Base-by-base conservation (phyloP, 345 rosid genomes). In the Rhizophora mangle region DNA sequence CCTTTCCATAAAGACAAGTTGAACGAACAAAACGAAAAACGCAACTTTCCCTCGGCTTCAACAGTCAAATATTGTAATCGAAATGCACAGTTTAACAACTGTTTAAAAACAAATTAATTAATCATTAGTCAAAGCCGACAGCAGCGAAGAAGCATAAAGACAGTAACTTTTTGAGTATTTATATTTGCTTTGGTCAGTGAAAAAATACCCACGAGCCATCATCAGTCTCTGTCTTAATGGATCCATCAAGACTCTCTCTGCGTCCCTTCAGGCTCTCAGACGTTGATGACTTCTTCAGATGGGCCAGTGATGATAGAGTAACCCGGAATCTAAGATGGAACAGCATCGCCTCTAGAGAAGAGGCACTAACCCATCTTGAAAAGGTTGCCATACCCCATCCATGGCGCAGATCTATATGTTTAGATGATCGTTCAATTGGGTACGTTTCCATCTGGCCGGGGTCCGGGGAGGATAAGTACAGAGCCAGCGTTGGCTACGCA, bases 231-330 rank as follows among this genome's bases (percentile, higher is more conserved):
- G 57, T 57, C 55, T 47, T 18, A 47, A 77, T 74, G 81, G 80
- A 77, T 24, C 64, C 80, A 37, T 73, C 83, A 62, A 77, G 82
- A 76, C 74, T 80, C 67, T 72, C 85, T 39, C 81, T 84, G 68
- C 88, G 88, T 0, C 82, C 81, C 10, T 86, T 77, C 72, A 73
- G 70, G 8, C 73, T 79, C 54, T 72, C 89, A 3, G 92, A 85
- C 39, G 87, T 66, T 1, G 83, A 82, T n/a, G 85, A 81, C 68
- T 76, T 85, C 83, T 70, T 85, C 26, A 69, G 69, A 63, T 82
- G 84, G 85, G 82, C 84, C 0, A 51, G 83, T 5, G 84, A 84
- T 16, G 76, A 84, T 32, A 67, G 76, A 53, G 85, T 85, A 11
- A 84, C 88, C 22, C 74, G 79, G 4, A 68, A 78, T 70, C 77